Percentiles rank a stretch among this genome's conserved stretches.
These are phyloP conservation scores for Pseudopyrenochaeta lycopersici DNA, from an alignment of 2,329 filamentous ascomycete genomes.

Conservation along the genomic window DNA sequence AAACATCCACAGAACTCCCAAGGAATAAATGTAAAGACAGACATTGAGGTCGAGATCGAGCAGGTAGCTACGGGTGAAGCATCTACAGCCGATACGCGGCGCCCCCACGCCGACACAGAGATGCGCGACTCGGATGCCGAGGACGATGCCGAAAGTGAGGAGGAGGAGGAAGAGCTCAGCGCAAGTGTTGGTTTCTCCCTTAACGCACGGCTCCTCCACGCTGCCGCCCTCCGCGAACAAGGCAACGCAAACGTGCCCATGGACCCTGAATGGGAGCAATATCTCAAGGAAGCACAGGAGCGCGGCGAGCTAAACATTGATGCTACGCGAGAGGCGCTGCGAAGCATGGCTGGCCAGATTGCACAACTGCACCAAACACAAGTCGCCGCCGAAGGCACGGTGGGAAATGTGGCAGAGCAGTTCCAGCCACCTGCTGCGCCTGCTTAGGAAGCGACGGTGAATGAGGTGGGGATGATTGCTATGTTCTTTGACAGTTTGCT, in stretches of 20 bases:
- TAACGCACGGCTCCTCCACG: slow-evolving; percentile 71
- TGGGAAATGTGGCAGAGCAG: background rate
- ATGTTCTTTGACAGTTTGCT: background rate
- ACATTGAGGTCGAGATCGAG: slow-evolving; percentile 53
- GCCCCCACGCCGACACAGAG: slow-evolving; percentile 18
- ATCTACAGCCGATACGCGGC: slow-evolving; percentile 38
- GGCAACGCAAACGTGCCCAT: slow-evolving; percentile 63
- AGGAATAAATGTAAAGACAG: slow-evolving; percentile 53
- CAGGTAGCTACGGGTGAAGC: slow-evolving; percentile 28
- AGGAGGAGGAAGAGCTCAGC: slow-evolving; percentile 6
- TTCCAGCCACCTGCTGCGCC: slow-evolving; percentile 28
- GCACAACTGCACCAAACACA: slow-evolving; percentile 31
- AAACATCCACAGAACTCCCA: slow-evolving; percentile 17
- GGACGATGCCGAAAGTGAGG: slow-evolving; percentile 49
- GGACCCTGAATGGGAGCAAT: slow-evolving; percentile 78
- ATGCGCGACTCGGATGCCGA: slow-evolving; percentile 58
- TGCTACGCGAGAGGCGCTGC: slow-evolving; percentile 41
- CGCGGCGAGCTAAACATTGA: slow-evolving; percentile 58
- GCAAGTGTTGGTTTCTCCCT: slow-evolving; percentile 67
- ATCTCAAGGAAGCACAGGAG: slow-evolving; percentile 75
- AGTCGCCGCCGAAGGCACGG: background rate
- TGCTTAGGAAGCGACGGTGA: slow-evolving; percentile 16
- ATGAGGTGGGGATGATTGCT: background rate
- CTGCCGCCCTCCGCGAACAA: slow-evolving; percentile 69
- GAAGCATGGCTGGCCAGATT: slow-evolving; percentile 41